Evolutionary conservation across 495 filamentous ascomycete genomes (phyloP), one percentile per base, ranked within the genome.

Genomic region (Ramalina intermedia): DNA sequence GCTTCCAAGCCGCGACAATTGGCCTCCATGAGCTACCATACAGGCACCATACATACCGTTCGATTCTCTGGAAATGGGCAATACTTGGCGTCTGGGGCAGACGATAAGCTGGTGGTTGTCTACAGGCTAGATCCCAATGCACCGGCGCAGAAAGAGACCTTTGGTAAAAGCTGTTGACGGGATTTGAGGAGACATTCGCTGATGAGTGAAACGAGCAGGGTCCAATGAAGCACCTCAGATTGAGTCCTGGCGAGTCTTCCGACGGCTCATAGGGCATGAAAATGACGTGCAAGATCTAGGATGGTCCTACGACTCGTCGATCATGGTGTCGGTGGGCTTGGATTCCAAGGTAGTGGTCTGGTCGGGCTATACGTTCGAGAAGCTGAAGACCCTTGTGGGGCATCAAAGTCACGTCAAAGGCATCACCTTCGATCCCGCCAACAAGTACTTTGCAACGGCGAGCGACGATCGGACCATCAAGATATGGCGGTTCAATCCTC

Each of bases 321-420:
- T 99, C 23, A 67, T 99, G 54, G 88, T 96, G 7, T 96, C 91
- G 2, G 93, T 96, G 7, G 93, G 91, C 3, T 70, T 99, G 51
- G 91, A 99, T 66, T 96, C 93, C 18, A 96, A 96, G 65, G 81
- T 96, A 16, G 93, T 99, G 40, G 82, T 96, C 13, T 99, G 91
- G 91, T 95, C 88, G 2, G 91, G 91, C 14, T 80, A 87, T 63
- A 96, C 90, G 16, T 99, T 99, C 56, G 91, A 99, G 65, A 96
- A 94, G 68, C 72, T 99, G 46, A 96, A 96, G 71, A 86, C 82
- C 3, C 69, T 99, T 11, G 78, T 84, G 7, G 77, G 85, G 37
- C 91, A 99, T 58, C 85, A 93, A 60, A 95, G 88, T 59, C 91
- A 96, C 59, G 93, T 99, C 61, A 99, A 99, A 63, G 91, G 91